Base-by-base conservation (phyloP, 2,329 filamentous ascomycete genomes). In the Chrysoporthe puriensis region DNA sequence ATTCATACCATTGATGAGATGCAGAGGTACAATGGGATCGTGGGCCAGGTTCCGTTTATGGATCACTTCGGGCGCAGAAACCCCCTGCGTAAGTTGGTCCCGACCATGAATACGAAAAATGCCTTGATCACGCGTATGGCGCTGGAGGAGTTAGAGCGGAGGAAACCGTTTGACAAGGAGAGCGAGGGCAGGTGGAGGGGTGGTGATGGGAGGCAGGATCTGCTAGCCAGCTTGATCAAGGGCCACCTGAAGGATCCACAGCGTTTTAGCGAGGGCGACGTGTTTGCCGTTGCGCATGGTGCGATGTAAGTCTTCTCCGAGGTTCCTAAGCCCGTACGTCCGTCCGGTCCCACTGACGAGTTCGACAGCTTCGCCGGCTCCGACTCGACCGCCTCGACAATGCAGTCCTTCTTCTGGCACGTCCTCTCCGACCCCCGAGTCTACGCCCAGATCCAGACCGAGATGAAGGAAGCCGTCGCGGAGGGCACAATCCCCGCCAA, bases 381-480 rank as follows among this genome's bases (percentile, higher is more conserved):
- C 26, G 86, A 89, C 76, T 87, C 86, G 0, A 88, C 86, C 0
- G 86, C 86, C 13, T 86, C 84, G 8, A 86, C 84, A 0, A 86
- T 86, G 84, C 84, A 86, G 70, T 85, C 83, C 66, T 85, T 86
- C 74, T 85, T 84, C 77, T 84, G 81, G 77, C 80, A 81, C 54
- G 77, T 83, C 0, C 78, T 86, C 11, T 79, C 82, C 48, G 79
- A 82, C 32, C 76, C 78, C 1, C 74, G 71, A 0, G 78, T 85
- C 13, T 82, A 85, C 71, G 63, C 72, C 2, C 69, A 70, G 4
- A 73, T 87, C 0, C 71, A 77, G 0, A 61, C 74, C 21, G 86
- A 87, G 72, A 79, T 88, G 32, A 75, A 79, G 13, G 59, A 73
- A 2, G 83, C 84, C 54, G 79, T 81, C 0, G 69, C 70, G 0